Evolutionary conservation across 2,329 filamentous ascomycete genomes (phyloP).

Genomic region (Verticillium klebahnii): DNA sequence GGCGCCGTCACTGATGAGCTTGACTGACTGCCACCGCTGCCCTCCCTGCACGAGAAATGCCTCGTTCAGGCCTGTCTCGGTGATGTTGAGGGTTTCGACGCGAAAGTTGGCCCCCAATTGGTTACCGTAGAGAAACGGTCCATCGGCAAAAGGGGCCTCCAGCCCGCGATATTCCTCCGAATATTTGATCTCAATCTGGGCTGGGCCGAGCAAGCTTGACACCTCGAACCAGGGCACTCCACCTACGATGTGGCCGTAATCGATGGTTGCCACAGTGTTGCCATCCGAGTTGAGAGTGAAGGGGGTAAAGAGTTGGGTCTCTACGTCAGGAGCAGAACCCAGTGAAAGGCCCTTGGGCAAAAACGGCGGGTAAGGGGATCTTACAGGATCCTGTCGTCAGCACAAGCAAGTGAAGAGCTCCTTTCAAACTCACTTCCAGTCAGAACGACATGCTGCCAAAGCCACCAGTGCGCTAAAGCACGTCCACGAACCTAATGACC

Average conservation of each 20-base stretch:
- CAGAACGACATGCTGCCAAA: no score
- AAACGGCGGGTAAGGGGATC: no score
- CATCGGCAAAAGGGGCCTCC: constrained; percentile 21
- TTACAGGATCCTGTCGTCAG: no score
- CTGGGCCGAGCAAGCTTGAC: constrained; percentile 13
- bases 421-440: no score
- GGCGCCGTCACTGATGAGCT: constrained; percentile 25
- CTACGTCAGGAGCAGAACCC: no score
- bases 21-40: constrained; percentile 33
- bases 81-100: constrained; percentile 32
- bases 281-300: no score
- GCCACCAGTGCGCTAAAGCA: no score
- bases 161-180: constrained; percentile 25
- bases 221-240: constrained; percentile 28
- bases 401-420: no score
- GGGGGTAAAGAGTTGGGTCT: no score
- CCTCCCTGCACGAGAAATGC: constrained; percentile 34
- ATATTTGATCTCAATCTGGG: constrained; percentile 30
- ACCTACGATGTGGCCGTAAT: constrained; percentile 26
- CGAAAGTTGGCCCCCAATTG: constrained; percentile 28
- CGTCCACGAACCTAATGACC: no score
- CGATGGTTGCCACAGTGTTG: constrained; percentile 16
- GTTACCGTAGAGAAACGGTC: constrained; percentile 19
- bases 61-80: constrained; percentile 17
- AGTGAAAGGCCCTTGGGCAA: no score